Evolutionary conservation across 306 rosid genomes (phyloP), one percentile per base, ranked within the genome.

Genomic region (Sicyos edulis): DNA sequence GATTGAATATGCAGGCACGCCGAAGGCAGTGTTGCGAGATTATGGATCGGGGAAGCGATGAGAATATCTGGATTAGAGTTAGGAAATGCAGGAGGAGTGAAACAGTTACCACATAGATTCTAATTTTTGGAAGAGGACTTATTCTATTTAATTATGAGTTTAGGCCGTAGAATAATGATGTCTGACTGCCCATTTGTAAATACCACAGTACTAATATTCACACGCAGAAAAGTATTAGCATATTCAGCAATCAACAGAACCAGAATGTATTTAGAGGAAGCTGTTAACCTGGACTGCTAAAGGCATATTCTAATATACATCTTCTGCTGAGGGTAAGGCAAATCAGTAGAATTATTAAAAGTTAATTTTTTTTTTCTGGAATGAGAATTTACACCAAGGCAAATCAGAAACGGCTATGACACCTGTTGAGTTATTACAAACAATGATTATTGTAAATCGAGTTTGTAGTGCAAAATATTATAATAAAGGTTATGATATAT

Each of bases 1-100:
- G 20, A 22, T 45, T 76, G 76, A 64, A 19, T 26, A 80, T 78
- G 32, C 96, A 82, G 97, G 90, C 86, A 67, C 87, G 83, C 0
- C 83, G 80, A 2, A 83, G 99, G 75, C 96, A 87, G 24, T 91
- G 96, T 86, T 87, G 99, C 54, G 86, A 88, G 76, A 56, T 87
- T 45, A 70, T 80, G 86, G 83, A 84, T 70, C 78, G 75, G 16
- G 90, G 88, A 72, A 80, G 74, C 80, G 24, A 78, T 60, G 82
- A 84, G 4, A 63, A 16, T 17, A 49, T 95, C 75, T 58, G 55
- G 72, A 77, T 95, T 79, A 83, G 96, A 82, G 78, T 95, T 71
- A 86, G 89, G 79, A 85, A 85, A 76, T 91, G 99, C 84, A 84
- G 91, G 40, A 81, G 81, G 54, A 57, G 53, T 47, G 95, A 95